Conservation (phyloP, 345 rosid genomes). For the Populus simonii region DNA sequence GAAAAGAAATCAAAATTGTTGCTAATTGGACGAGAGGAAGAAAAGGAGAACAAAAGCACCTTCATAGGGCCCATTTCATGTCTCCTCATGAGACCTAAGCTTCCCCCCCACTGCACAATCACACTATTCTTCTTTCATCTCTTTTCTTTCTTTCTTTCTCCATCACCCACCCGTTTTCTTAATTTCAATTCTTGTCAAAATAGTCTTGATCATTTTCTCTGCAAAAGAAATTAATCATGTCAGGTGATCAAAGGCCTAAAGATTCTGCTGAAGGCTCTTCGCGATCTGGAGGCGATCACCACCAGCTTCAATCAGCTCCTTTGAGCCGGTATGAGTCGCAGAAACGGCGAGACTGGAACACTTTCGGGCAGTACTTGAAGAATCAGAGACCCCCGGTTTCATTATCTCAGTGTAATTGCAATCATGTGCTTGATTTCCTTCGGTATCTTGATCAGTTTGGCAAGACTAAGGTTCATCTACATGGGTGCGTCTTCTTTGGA, state of each 20-base stretch:
- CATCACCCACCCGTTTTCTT: not conserved
- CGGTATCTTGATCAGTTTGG: slow-evolving; percentile 81
- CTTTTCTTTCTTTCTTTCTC: not conserved
- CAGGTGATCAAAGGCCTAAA: slow-evolving; percentile 25
- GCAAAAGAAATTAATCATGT: slow-evolving; percentile 17
- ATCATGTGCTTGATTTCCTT: slow-evolving; percentile 70
- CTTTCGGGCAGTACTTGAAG: slow-evolving; percentile 76
- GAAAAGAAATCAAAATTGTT: not conserved
- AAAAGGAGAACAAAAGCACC: slow-evolving; percentile 42
- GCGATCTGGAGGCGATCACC: slow-evolving; percentile 33
- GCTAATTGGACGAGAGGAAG: slow-evolving; percentile 18
- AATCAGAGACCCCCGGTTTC: slow-evolving; percentile 66
- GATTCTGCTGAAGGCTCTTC: slow-evolving; percentile 44
- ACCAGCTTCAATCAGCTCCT: slow-evolving; percentile 31
- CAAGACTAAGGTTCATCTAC: slow-evolving; percentile 74
- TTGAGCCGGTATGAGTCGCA: slow-evolving; percentile 84
- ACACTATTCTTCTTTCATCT: slow-evolving; percentile 23
- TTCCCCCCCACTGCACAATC: slow-evolving; percentile 30
- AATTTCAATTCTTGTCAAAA: slow-evolving; percentile 21
- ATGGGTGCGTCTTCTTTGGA: slow-evolving; percentile 73
- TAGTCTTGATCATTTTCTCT: slow-evolving; percentile 14
- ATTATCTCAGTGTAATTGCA: slow-evolving; percentile 50
- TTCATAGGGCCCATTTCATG: slow-evolving; percentile 56
- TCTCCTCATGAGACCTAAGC: slow-evolving; percentile 44
- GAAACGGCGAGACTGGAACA: slow-evolving; percentile 83